Base-by-base conservation (phyloP, 2,329 filamentous ascomycete genomes). In the Claviceps africana region DNA sequence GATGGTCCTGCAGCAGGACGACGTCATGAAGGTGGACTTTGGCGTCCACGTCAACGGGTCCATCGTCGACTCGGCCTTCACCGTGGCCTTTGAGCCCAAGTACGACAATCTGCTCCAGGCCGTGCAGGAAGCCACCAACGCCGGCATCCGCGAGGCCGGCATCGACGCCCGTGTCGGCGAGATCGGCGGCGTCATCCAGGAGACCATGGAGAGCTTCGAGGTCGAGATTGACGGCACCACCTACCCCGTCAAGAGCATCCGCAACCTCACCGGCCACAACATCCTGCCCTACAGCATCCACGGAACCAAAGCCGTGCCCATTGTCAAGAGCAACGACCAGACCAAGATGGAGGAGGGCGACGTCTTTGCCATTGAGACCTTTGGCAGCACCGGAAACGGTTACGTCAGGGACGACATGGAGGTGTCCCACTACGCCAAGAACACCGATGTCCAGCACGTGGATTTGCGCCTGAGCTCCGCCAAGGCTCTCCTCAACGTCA, bases 291-390 rank as follows among this genome's bases (percentile, higher is more conserved):
- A 90, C 73, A 83, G 82, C 66, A 96, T 96, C 61, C 90, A 96
- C 70, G 89, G 90, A 53, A 86, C 82, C 61, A 96, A 96, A 76
- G 89, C 86, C 58, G 88, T 96, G 50, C 91, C 90, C 0, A 95
- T 96, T 62, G 88, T 96, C 57, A 95, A 95, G 74, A 84, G 82
- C 56, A 79, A 80, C 56, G 88, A 95, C 63, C 82, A 84, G 66
- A 94, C 88, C 50, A 95, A 95, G 77, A 97, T 97, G 91, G 90
- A 96, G 71, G 91, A 96, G 70, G 89, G 89, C 43, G 90, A 97
- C 64, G 83, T 89, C 19, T 97, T 94, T 67, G 90, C 90, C 57
- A 95, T 96, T 60, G 90, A 96, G 73, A 96, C 90, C 0, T 96
- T 96, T 67, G 91, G 90, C 55, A 93, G 85, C 66, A 96, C 90